Evolutionary conservation across 768 basidiomycete species (phyloP).

Genomic region (Leccinum sublutescens): DNA sequence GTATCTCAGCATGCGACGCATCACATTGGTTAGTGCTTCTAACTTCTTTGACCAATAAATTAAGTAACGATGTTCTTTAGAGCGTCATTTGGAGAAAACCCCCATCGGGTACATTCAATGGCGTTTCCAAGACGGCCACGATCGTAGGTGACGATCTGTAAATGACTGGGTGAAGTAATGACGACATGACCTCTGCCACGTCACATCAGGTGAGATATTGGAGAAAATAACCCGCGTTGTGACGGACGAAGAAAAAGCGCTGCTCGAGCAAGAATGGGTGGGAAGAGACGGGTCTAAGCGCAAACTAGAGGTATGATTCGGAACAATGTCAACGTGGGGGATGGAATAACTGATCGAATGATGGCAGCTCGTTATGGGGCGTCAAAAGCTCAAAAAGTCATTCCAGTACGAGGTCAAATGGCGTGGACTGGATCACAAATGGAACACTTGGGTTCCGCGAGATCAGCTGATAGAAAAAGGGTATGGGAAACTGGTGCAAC

Average conservation of each 20-base stretch:
- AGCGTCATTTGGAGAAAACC: conserved; percentile 93
- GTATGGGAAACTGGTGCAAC: conserved; percentile 85
- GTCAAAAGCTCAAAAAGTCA: conserved; percentile 95
- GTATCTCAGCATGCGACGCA: conserved; percentile 98
- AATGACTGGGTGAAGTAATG: conserved; percentile 9
- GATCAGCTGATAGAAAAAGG: conserved; percentile 85
- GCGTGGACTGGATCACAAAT: conserved; percentile 78
- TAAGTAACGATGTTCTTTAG: conserved; percentile 38
- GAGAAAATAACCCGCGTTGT: conserved; percentile 91
- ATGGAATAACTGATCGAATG: conserved; percentile 16
- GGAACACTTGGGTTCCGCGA: conserved; percentile 90
- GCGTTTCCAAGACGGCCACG: conserved; percentile 98
- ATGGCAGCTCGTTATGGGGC: conserved; percentile 77
- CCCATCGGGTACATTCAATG: conserved; percentile 97
- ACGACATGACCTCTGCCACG: conserved; percentile 12
- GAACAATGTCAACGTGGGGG: conserved; percentile 9
- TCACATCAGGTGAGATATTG: conserved; percentile 68
- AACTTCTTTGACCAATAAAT: conserved; percentile 17
- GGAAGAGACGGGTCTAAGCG: conserved; percentile 89
- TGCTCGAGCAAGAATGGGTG: conserved; percentile 83
- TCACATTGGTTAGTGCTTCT: conserved; percentile 66
- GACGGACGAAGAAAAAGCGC: conserved; percentile 77
- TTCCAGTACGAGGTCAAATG: conserved; percentile 93
- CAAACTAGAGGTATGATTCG: conserved; percentile 75
- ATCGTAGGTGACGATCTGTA: conserved; percentile 56